Percentiles rank a stretch among this genome's conserved stretches.
phyloP scores from a whole-genome alignment of 805 yeast species.

The Kuraishia floccosa region DNA sequence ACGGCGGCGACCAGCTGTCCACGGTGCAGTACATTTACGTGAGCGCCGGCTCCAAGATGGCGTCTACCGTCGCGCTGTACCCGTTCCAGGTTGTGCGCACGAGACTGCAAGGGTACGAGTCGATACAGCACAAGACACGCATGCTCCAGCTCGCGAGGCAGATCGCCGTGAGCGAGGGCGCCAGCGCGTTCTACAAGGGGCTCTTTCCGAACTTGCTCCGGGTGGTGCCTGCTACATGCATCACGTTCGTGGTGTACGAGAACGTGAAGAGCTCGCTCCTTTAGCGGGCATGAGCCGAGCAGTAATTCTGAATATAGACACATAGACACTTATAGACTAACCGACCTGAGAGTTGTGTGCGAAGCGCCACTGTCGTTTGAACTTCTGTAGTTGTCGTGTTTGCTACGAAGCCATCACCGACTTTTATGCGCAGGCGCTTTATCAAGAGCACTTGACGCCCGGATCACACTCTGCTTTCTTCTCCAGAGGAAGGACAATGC shows the following conservation, averaged over 20 bases:
- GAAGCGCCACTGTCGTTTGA: too few relatives aligned
- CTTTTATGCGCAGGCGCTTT: too few relatives aligned
- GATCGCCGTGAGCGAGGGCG: constrained; percentile 40
- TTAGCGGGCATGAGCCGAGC: too few relatives aligned
- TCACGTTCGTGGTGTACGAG: constrained; percentile 84
- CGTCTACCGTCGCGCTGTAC: constrained; percentile 59
- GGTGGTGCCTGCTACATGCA: constrained; percentile 87
- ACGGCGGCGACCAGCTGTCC: constrained; percentile 16
- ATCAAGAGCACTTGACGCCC: too few relatives aligned
- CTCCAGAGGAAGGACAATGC: constrained; percentile 22
- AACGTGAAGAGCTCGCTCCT: constrained; percentile 24
- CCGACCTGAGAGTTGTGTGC: too few relatives aligned
- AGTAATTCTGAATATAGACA: too few relatives aligned
- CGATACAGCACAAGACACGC: constrained; percentile 11
- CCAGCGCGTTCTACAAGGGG: constrained; percentile 74
- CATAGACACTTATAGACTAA: too few relatives aligned
- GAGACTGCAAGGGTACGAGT: constrained; percentile 48
- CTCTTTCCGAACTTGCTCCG: constrained; percentile 65
- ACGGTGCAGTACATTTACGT: constrained; percentile 51
- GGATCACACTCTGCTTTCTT: too few relatives aligned
- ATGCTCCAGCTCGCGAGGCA: constrained; percentile 21
- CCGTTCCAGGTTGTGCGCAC: constrained; percentile 80
- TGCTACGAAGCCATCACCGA: too few relatives aligned
- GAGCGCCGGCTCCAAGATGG: constrained; percentile 57
- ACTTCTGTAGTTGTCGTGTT: too few relatives aligned